Evolutionary conservation across 306 rosid species (phyloP).

Genomic region (Arachis hypogaea): DNA sequence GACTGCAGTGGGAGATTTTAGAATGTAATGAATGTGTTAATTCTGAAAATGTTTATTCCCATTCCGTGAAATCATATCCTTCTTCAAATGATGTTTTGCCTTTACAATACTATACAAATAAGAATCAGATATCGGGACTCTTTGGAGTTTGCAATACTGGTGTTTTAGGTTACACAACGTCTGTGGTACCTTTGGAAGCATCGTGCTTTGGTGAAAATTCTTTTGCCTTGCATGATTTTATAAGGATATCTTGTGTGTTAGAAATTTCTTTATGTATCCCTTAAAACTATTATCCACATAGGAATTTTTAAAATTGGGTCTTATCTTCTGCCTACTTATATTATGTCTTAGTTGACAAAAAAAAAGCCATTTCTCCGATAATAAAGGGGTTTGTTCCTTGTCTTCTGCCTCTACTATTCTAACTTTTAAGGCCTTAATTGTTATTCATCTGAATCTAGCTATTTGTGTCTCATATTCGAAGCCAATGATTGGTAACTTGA

Average conservation of each 20-base stretch:
- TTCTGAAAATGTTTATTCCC: conserved; percentile 61
- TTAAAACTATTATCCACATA: no score
- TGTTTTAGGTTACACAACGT: conserved; percentile 31
- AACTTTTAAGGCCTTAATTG: background rate
- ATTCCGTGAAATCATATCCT: conserved; percentile 59
- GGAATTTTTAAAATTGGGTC: no score
- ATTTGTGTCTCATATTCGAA: conserved; percentile 18
- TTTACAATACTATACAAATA: conserved; percentile 57
- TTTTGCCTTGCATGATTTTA: conserved; percentile 44
- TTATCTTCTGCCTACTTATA: background rate
- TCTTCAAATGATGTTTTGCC: conserved; percentile 51
- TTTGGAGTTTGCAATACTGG: conserved; percentile 50
- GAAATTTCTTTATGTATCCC: no score
- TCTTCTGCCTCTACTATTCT: background rate
- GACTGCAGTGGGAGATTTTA: no score
- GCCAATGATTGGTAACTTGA: conserved; percentile 28
- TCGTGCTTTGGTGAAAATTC: conserved; percentile 44
- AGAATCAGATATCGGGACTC: conserved; percentile 80
- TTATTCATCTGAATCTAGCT: background rate
- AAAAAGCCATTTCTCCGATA: conserved; percentile 36
- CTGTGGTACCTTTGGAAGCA: conserved; percentile 47
- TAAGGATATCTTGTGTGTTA: conserved; percentile 32
- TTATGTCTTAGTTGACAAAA: conserved; percentile 50
- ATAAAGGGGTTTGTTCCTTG: conserved; percentile 53
- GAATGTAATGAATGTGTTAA: conserved; percentile 39